These are phyloP conservation scores for Cyamopsis tetragonoloba DNA, from an alignment of 306 rosid species.

Conservation along the genomic window DNA sequence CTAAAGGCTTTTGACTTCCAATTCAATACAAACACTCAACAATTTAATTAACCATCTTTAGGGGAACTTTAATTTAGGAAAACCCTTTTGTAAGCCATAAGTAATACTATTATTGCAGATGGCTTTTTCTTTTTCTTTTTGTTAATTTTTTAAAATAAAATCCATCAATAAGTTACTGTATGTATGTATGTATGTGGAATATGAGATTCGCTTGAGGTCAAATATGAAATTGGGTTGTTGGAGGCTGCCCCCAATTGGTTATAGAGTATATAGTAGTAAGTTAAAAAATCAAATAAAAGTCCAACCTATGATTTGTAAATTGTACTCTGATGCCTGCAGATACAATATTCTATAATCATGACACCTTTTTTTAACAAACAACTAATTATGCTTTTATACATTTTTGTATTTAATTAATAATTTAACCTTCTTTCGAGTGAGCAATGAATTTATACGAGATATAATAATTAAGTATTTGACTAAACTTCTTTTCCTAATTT, in stretches of 20 bases:
- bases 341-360: neutral
- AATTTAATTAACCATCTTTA: too few relatives aligned
- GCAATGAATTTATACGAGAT: neutral
- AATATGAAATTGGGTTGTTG: conserved; percentile 35
- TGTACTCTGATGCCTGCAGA: neutral
- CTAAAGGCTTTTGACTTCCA: conserved; percentile 45
- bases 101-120: neutral
- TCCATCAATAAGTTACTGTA: conserved; percentile 25
- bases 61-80: conserved; percentile 10
- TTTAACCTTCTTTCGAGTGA: neutral
- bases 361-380: neutral
- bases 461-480: neutral
- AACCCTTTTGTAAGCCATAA: conserved; percentile 24
- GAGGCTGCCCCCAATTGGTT: conserved; percentile 20
- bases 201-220: conserved; percentile 14
- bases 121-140: neutral
- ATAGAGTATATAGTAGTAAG: too few relatives aligned
- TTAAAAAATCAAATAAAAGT: too few relatives aligned
- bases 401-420: neutral
- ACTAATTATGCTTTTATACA: neutral
- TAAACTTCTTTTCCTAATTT: neutral
- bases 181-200: too few relatives aligned
- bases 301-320: neutral
- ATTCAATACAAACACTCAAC: too few relatives aligned
- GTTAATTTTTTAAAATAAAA: neutral